Evolutionary conservation across 2,329 filamentous ascomycete species (phyloP), one percentile per base, ranked within the genome.

Genomic region (Simplicillium aogashimaense): DNA sequence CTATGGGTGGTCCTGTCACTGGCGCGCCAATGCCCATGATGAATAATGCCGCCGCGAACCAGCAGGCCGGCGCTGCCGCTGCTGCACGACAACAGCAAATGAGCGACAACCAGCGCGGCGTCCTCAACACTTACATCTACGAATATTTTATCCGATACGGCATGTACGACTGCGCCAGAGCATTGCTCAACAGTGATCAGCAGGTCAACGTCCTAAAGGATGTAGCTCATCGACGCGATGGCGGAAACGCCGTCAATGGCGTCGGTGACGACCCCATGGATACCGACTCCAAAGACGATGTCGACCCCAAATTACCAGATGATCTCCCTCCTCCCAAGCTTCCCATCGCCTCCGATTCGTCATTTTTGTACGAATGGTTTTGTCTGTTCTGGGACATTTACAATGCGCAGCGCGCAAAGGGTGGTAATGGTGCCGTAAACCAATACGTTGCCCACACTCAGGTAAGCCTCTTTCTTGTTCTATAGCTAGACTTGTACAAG

Each of bases 351-450:
- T 74, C 74, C 40, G 83, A 83, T 53, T 84, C 76, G 46, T 86
- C 86, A 18, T 97, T 98, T 55, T 70, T 98, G n/a, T 83, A 87
- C 51, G 92, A 97, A 55, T 98, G 92, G 92, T 98, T 94, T 69
- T 86, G 82, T 55, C 75, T 95, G 39, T 98, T 98, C 61, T 97
- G 88, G 88, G 92, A 98, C 54, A 87, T 97, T 51, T 94, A 85
- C 63, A 80, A 80, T 55, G 86, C 87, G 41, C 85, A 90, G 57
- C 83, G 86, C 54, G 76, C 73, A 53, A 81, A 79, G 59, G 76
- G 75, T 40, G 73, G 73, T 41, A 80, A 71, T 55, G 62, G 67
- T 18, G 74, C 75, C 44, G 81, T 86, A 36, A 74, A 74, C 47
- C 79, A 85, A 66, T 95, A 94, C 60, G 77, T 94, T 43, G 66